These are phyloP conservation scores for Golubevia sp. DNA, from an alignment of 1,284 basidiomycete species.

Conservation along the genomic window DNA sequence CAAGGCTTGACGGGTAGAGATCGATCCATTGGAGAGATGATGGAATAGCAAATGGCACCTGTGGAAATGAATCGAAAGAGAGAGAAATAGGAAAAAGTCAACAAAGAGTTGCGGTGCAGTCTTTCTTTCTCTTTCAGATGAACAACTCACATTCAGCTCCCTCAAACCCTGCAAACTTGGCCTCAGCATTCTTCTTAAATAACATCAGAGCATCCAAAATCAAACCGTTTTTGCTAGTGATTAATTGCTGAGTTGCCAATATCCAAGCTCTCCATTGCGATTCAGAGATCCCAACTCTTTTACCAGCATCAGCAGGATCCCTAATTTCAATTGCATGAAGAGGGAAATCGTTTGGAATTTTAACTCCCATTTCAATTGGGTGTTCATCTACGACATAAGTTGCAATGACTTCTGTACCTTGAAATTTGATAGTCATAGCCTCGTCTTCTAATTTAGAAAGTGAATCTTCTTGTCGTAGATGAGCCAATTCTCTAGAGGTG, in stretches of 20 bases:
- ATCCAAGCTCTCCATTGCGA: slow-evolving; percentile 92
- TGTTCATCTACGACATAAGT: slow-evolving; percentile 90
- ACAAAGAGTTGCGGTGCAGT: slow-evolving; percentile 68
- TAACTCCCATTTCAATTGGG: slow-evolving; percentile 84
- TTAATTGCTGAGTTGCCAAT: slow-evolving; percentile 86
- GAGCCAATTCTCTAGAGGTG: slow-evolving; percentile 78
- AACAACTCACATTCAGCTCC: slow-evolving; percentile 34
- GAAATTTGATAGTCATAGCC: slow-evolving; percentile 70
- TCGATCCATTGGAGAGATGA: slow-evolving; percentile 88
- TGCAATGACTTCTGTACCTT: slow-evolving; percentile 70
- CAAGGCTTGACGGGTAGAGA: slow-evolving; percentile 89
- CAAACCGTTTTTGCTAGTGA: slow-evolving; percentile 81
- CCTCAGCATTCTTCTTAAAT: slow-evolving; percentile 91
- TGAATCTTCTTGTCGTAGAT: slow-evolving; percentile 72
- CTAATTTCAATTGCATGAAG: slow-evolving; percentile 84
- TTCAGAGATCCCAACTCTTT: slow-evolving; percentile 85
- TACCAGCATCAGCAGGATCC: slow-evolving; percentile 67
- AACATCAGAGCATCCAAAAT: slow-evolving; percentile 88
- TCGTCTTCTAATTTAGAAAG: slow-evolving; percentile 77
- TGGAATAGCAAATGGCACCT: slow-evolving; percentile 67
- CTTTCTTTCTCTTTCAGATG: too few species aligned
- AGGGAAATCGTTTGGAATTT: slow-evolving; percentile 88
- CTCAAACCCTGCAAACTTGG: slow-evolving; percentile 55
- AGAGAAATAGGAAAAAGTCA: neutral
- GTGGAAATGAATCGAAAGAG: neutral